These are phyloP conservation scores for Auriscalpium microsporum DNA, from an alignment of 768 basidiomycete species.

Conservation along the genomic window DNA sequence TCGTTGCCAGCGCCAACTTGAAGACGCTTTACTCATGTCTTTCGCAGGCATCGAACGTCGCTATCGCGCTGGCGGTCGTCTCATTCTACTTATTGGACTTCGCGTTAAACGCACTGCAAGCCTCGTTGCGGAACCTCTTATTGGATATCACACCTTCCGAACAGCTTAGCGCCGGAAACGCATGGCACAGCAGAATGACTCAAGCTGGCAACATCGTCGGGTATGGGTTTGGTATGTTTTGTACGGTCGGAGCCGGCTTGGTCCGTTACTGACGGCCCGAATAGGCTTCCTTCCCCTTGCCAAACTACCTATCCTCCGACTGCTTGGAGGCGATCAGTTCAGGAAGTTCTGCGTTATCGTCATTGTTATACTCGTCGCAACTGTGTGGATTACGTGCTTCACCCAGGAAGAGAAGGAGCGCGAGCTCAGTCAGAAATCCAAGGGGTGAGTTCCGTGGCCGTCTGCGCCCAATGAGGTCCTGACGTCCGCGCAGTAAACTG, in stretches of 20 bases:
- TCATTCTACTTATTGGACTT: conserved; percentile 95
- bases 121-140: conserved; percentile 86
- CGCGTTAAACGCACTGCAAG: conserved; percentile 92
- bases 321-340: conserved; percentile 89
- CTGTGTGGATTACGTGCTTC: conserved; percentile 84
- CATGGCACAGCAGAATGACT: conserved; percentile 95
- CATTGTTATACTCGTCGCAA: conserved; percentile 66
- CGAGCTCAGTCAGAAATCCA: conserved; percentile 32
- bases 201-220: conserved; percentile 97
- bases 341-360: conserved; percentile 90
- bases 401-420: conserved; percentile 76
- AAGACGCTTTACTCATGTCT: not conserved
- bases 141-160: conserved; percentile 84
- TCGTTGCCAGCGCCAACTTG: too few relatives aligned
- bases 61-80: conserved; percentile 79
- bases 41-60: conserved; percentile 50
- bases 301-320: conserved; percentile 63
- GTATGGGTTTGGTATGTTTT: conserved; percentile 70
- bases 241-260: not conserved
- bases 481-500: conserved; percentile 36
- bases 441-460: conserved; percentile 14
- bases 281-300: conserved; percentile 85
- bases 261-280: not conserved
- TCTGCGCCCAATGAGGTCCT: not conserved
- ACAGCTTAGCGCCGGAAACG: conserved; percentile 90